These are phyloP conservation scores for Saccharomycopsis sp. DNA, from an alignment of 805 yeast genomes.

Conservation along the genomic window DNA sequence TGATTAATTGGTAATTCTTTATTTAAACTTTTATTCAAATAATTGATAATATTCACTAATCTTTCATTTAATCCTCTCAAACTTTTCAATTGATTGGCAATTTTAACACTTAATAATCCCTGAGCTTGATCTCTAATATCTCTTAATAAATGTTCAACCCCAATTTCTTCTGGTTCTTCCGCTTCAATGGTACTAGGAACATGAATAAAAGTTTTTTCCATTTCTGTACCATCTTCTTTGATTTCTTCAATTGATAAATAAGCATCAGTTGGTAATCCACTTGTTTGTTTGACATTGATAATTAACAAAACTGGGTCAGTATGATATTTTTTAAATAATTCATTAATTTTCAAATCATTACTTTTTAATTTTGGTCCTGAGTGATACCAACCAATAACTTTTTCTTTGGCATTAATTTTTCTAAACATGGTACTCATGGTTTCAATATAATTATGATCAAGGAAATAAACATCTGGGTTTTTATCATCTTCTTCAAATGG, in stretches of 20 bases:
- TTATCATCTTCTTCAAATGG: slow-evolving; percentile 97
- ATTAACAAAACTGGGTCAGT: slow-evolving; percentile 74
- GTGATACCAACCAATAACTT: slow-evolving; percentile 98
- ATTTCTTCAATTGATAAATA: slow-evolving; percentile 91
- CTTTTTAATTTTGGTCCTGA: slow-evolving; percentile 89
- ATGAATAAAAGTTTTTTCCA: slow-evolving; percentile 88
- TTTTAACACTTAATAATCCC: slow-evolving; percentile 76
- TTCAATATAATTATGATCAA: slow-evolving; percentile 93
- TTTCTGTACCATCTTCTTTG: slow-evolving; percentile 88
- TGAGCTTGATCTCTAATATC: slow-evolving; percentile 96
- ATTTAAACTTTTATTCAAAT: slow-evolving; percentile 62
- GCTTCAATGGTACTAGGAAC: slow-evolving; percentile 90
- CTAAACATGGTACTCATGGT: slow-evolving; percentile 97
- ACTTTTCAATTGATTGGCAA: slow-evolving; percentile 84
- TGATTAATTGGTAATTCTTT: slow-evolving; percentile 81
- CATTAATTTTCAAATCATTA: slow-evolving; percentile 86
- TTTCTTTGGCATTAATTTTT: slow-evolving; percentile 95
- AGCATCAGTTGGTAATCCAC: slow-evolving; percentile 94
- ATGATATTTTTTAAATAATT: slow-evolving; percentile 74
- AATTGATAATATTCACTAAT: slow-evolving; percentile 64
- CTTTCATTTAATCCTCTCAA: slow-evolving; percentile 77
- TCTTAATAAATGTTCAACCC: slow-evolving; percentile 91
- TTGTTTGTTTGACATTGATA: slow-evolving; percentile 82
- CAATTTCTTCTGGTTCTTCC: slow-evolving; percentile 98
- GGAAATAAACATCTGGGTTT: slow-evolving; percentile 88